These are phyloP conservation scores for Stereocaulon alpinum DNA, from an alignment of 495 filamentous ascomycete genomes.

Conservation along the genomic window DNA sequence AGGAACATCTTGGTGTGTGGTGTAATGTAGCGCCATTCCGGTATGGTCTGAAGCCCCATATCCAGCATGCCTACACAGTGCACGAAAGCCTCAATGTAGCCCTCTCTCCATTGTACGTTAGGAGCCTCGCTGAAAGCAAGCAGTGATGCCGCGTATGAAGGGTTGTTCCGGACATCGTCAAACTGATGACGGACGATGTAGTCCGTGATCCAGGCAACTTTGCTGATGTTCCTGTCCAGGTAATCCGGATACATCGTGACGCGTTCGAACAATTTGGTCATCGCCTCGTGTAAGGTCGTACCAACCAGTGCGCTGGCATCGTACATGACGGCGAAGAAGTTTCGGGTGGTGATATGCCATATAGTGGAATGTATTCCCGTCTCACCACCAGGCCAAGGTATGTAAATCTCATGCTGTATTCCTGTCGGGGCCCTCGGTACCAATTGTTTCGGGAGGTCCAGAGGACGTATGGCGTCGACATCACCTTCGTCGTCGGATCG, in stretches of 20 bases:
- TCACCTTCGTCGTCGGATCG: constrained; percentile 15
- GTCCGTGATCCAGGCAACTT: constrained; percentile 40
- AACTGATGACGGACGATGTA: constrained; percentile 48
- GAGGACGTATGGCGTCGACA: constrained; percentile 19
- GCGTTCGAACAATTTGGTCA: constrained; percentile 47
- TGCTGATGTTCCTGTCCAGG: constrained; percentile 22
- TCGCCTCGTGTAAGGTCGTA: constrained; percentile 45
- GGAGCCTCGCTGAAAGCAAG: constrained; percentile 53
- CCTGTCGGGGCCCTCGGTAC: constrained; percentile 16
- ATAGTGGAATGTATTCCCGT: constrained; percentile 26
- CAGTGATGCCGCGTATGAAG: constrained; percentile 48
- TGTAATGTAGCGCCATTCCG: constrained; percentile 49
- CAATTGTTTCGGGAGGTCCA: constrained; percentile 5
- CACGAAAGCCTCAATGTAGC: constrained; percentile 58
- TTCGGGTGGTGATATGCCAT: constrained; percentile 27
- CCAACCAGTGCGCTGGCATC: constrained; percentile 42
- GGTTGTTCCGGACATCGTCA: constrained; percentile 56
- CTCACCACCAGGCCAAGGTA: constrained; percentile 24
- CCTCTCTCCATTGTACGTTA: constrained; percentile 51
- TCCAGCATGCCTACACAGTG: constrained; percentile 58
- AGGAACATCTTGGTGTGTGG: constrained; percentile 54
- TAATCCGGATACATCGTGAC: constrained; percentile 22
- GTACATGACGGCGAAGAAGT: constrained; percentile 26
- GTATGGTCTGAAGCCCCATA: constrained; percentile 38
- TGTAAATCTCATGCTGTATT: constrained; percentile 24